Percentiles rank a stretch among this genome's conserved stretches.
phyloP scores from a whole-genome alignment of 2,329 filamentous ascomycete species.

The Diaporthe caulivora region DNA sequence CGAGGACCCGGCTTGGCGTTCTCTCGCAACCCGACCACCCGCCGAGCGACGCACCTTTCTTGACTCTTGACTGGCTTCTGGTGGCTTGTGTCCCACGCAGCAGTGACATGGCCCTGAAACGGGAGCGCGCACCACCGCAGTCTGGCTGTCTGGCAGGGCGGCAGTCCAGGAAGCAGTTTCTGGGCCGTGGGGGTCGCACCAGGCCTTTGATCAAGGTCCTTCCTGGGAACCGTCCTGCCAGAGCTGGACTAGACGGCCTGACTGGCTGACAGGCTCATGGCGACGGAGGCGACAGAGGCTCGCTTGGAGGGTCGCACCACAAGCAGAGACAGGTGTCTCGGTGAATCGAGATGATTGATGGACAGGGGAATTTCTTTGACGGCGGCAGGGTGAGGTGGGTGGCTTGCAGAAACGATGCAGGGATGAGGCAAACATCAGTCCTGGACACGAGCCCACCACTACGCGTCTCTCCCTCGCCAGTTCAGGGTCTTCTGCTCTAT shows the following conservation, averaged over 20 bases:
- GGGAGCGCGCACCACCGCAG: neutral
- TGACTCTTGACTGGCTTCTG: constrained; percentile 1
- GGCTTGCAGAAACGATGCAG: constrained; percentile 30
- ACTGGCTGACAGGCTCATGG: neutral
- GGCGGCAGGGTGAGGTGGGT: constrained; percentile 28
- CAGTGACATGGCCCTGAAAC: constrained; percentile 20
- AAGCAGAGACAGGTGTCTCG: constrained; percentile 10
- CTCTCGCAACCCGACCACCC: constrained; percentile 1
- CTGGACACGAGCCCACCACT: constrained; percentile 22
- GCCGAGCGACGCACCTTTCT: neutral
- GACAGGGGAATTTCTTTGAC: constrained; percentile 16
- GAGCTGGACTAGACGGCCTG: constrained; percentile 13
- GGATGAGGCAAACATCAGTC: constrained; percentile 12
- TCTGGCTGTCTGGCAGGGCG: neutral
- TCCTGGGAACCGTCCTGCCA: constrained; percentile 8
- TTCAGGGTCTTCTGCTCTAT: neutral
- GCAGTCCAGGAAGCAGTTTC: constrained; percentile 1
- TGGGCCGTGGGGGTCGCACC: constrained; percentile 19
- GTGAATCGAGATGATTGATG: constrained; percentile 14
- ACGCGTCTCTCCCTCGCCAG: neutral
- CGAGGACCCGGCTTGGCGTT: constrained; percentile 9
- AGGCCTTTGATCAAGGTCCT: constrained; percentile 3
- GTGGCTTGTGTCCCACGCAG: neutral
- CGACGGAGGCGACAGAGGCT: neutral
- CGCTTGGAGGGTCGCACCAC: neutral